Percentiles rank a stretch among this genome's conserved stretches.
These are phyloP conservation scores for Hansenula lynferdii DNA, from an alignment of 1,139 yeast species.

Conservation along the genomic window DNA sequence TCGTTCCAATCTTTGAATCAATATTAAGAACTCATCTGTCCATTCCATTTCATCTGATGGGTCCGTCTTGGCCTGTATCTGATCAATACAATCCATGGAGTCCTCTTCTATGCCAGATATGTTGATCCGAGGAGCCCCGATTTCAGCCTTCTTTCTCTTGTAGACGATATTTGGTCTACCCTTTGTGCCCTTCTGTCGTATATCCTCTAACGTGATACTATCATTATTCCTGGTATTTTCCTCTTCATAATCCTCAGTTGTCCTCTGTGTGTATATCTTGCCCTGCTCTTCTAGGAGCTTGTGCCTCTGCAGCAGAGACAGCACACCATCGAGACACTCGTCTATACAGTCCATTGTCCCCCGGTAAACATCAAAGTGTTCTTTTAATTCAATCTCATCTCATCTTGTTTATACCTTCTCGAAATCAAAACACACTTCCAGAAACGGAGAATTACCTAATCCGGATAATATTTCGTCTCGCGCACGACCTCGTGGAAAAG, in stretches of 20 bases:
- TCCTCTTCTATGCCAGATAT: not conserved
- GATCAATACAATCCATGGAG: not conserved
- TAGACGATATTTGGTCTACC: not conserved
- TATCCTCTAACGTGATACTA: not conserved
- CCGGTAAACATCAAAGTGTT: too few relatives aligned
- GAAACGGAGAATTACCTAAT: not conserved
- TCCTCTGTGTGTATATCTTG: not conserved
- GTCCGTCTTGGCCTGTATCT: not conserved
- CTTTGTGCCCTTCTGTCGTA: not conserved
- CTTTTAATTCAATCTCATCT: not conserved
- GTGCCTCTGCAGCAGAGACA: too few relatives aligned
- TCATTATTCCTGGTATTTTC: not conserved
- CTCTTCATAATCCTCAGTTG: not conserved
- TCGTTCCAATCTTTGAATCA: too few relatives aligned
- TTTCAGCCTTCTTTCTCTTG: not conserved
- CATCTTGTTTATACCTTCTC: not conserved
- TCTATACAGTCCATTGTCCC: not conserved
- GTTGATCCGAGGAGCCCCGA: not conserved
- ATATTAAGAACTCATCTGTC: too few relatives aligned
- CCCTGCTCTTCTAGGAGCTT: too few relatives aligned
- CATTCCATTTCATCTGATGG: too few relatives aligned
- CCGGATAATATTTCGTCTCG: not conserved
- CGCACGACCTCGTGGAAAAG: constrained; percentile 1
- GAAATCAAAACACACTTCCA: not conserved
- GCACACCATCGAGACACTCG: not conserved